Base-by-base conservation (phyloP, 257 asterid species). In the Gentiana macrophylla region DNA sequence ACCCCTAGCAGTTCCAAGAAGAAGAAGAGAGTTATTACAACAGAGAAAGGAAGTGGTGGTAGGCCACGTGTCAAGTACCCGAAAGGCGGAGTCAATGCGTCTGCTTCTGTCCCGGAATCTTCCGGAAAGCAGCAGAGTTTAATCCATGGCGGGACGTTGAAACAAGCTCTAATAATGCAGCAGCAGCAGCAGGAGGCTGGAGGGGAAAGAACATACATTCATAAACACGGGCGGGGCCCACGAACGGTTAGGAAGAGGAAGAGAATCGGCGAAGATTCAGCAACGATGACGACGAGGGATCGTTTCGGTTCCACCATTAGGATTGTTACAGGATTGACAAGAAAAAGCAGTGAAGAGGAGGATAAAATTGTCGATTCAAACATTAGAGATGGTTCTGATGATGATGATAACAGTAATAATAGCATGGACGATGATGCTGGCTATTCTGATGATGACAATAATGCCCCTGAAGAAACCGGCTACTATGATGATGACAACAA, bases 181-280 rank as follows among this genome's bases (percentile, higher is more conserved):
- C 46, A 7, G 6, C 24, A 15, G 24, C 24, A 24, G 24, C 24
- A 24, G 24, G 24, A 24, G 24, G 24, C 24, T 24, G 24, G 24
- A 24, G 80, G 82, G 45, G 79, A 70, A 35, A 74, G 67, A 59
- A 67, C 83, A 15, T 76, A 77, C 33, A 89, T 83, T 50, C 95
- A 86, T 74, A 81, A 62, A 70, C 89, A 78, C 55, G 78, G 75
- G 10, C 88, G 94, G 2, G 96, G 98, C 50, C 85, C 74, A 11
- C 74, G 98, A 68, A 90, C 96, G 55, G 53, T 80, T 36, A 64
- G 96, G 66, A 77, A 64, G 68, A 80, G 94, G 70, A 86, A 96
- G 69, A 80, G 94, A 68, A 86, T 95, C 65, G 52, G 55, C 1
- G 91, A 76, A 65, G 79, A 72, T 69, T 78, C 72, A 59, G 53